Evolutionary conservation across 345 rosid genomes (phyloP).

Genomic region (Turnera subulata): DNA sequence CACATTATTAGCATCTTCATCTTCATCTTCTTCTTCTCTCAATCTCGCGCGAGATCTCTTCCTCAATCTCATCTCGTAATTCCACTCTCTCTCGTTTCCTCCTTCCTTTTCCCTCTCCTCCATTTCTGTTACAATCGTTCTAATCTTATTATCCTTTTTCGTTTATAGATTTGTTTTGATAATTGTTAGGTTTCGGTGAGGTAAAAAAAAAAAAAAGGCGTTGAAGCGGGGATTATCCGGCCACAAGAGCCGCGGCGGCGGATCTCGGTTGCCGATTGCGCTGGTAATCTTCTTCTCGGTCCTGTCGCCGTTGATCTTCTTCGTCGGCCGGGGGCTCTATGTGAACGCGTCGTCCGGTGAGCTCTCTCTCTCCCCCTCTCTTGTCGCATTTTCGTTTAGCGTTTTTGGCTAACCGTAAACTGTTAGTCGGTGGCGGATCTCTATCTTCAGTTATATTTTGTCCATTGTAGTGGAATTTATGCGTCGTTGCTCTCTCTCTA

Average conservation of each 20-base stretch:
- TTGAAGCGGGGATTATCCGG: constrained; percentile 55
- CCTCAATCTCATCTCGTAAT: neutral
- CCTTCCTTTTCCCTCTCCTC: neutral
- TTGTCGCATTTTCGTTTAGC: neutral
- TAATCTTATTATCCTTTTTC: neutral
- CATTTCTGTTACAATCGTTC: neutral
- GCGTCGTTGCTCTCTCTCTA: too few relatives aligned
- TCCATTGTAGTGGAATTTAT: neutral
- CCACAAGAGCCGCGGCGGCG: constrained; percentile 34
- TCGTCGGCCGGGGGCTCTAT: constrained; percentile 61
- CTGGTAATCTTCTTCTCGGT: constrained; percentile 52
- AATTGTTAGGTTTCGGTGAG: too few relatives aligned
- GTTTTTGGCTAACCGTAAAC: neutral
- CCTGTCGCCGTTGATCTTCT: constrained; percentile 65
- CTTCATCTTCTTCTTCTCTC: too few relatives aligned
- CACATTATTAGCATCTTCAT: too few relatives aligned
- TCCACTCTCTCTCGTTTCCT: neutral
- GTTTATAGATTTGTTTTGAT: constrained; percentile 24
- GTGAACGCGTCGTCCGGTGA: constrained; percentile 42
- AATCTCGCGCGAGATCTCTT: too few relatives aligned
- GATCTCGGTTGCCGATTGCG: constrained; percentile 55
- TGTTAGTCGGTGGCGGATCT: too few relatives aligned
- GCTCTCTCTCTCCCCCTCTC: constrained; percentile 2
- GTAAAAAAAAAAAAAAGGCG: constrained; percentile 52
- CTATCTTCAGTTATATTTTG: neutral